Conservation (phyloP, 305 asterid species). For the Striga hermonthica region DNA sequence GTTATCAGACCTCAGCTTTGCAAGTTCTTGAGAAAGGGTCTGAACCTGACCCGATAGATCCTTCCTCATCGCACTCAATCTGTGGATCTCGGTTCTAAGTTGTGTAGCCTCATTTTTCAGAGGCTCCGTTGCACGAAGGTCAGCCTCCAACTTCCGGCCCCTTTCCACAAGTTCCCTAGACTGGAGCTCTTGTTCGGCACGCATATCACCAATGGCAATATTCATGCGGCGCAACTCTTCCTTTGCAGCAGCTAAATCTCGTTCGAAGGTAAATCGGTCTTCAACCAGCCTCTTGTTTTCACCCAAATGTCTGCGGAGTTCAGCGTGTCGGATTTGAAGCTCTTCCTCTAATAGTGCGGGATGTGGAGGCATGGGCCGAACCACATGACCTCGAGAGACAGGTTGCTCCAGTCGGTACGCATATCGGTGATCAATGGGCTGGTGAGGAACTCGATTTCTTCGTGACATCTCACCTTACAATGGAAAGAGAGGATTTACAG, state of each 20-base stretch:
- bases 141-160: conserved; percentile 75
- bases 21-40: conserved; percentile 58
- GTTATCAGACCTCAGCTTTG: conserved; percentile 71
- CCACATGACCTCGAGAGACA: conserved; percentile 56
- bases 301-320: conserved; percentile 75
- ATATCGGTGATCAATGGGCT: conserved; percentile 66
- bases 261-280: conserved; percentile 68
- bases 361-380: conserved; percentile 66
- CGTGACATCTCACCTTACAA: conserved; percentile 67
- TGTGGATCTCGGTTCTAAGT: conserved; percentile 72
- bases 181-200: conserved; percentile 73
- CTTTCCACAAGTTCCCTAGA: conserved; percentile 79
- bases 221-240: conserved; percentile 81
- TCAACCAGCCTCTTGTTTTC: conserved; percentile 79
- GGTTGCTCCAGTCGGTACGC: conserved; percentile 64
- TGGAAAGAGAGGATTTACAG: conserved; percentile 28
- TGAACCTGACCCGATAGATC: conserved; percentile 68
- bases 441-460: conserved; percentile 69
- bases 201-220: conserved; percentile 65
- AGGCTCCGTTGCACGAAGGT: conserved; percentile 82
- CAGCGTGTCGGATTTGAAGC: conserved; percentile 76
- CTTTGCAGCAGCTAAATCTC: conserved; percentile 70
- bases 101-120: conserved; percentile 68
- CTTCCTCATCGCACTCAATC: conserved; percentile 60
- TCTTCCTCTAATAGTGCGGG: conserved; percentile 93